Evolutionary conservation across 225 moss, liverwort and hornwort species (phyloP).

Genomic region (Physcomitrellopsis africana): DNA sequence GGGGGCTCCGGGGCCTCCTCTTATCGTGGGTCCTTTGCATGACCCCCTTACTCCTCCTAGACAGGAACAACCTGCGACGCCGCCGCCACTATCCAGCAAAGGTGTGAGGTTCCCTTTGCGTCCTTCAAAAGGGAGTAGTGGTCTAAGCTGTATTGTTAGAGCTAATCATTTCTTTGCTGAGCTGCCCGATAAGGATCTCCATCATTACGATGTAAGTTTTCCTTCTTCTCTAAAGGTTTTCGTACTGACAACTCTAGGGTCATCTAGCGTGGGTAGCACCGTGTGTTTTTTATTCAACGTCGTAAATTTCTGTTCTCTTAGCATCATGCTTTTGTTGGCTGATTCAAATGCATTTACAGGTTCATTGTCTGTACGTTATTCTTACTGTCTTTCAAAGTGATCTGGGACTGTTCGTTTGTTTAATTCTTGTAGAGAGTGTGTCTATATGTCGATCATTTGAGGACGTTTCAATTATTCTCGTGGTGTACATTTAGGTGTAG

Average conservation of each 20-base stretch:
- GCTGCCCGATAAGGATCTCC: slow-evolving; percentile 70
- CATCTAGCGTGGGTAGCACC: not conserved
- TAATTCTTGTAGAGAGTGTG: not conserved
- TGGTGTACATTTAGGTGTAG: too few relatives aligned
- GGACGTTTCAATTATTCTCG: not conserved
- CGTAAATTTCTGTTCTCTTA: too few relatives aligned
- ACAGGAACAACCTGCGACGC: slow-evolving; percentile 23
- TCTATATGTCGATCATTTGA: not conserved
- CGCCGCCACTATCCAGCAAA: slow-evolving; percentile 64
- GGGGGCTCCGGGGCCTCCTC: not conserved
- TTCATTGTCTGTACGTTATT: too few relatives aligned
- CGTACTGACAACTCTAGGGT: not conserved
- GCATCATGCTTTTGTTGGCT: too few relatives aligned
- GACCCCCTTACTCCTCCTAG: slow-evolving; percentile 37
- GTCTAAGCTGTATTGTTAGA: slow-evolving; percentile 56
- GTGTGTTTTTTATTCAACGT: not conserved
- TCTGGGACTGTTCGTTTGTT: not conserved
- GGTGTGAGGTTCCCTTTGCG: slow-evolving; percentile 61
- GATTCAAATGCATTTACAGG: too few relatives aligned
- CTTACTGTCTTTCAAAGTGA: too few relatives aligned
- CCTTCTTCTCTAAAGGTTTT: not conserved
- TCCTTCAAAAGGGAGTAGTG: slow-evolving; percentile 53
- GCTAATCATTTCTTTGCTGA: slow-evolving; percentile 78
- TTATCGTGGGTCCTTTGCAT: slow-evolving; percentile 12
- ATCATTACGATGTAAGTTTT: slow-evolving; percentile 67